Base-by-base conservation (phyloP, 371 early-diverging fungal species). In the Chytridiales sp. region DNA sequence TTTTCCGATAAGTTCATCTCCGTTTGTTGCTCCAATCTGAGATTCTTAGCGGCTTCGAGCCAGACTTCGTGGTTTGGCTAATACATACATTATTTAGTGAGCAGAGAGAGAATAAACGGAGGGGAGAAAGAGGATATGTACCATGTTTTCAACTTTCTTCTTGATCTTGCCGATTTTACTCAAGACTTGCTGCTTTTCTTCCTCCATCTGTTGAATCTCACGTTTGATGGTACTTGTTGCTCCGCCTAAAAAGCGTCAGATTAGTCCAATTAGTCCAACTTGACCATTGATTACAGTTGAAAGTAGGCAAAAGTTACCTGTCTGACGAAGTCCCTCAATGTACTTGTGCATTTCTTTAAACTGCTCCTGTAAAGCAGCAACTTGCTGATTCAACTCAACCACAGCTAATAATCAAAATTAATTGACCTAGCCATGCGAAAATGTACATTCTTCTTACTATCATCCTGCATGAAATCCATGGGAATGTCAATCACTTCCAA, bases 181-280 rank as follows among this genome's bases (percentile, higher is more conserved):
- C 47, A 62, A 34, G 34, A 82, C 76, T 47, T 78, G 79, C 63
- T 80, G 81, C 66, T 82, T 82, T 58, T 82, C 82, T 54, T 82
- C 82, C 48, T 82, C 82, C 75, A 80, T 75, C 54, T 78, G 76
- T 56, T 77, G 76, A 32, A 82, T 81, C 56, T 82, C 82, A 26
- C 72, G 53, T 47, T 81, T 80, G 19, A 82, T 31, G 22, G 49
- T 55, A 4, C 68, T 59, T 11, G 81, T 64, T 13, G 50, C 59
- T 47, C 52, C 61, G 40, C 67, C 57, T 59, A 54, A 1, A 22
- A 39, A 39, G 19, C 27, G 19, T 19, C 29, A 52, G 29, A 31
- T 5, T 22, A 4, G 5, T 51, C 26, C 29, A 3, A 26, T 21
- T 17, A 11, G 15, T 52, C 17, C 17, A 17, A 17, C n/a, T n/a